A percentile compares a stretch with the other conserved stretches of the same genome.
Evolutionary conservation across 495 filamentous ascomycete genomes (phyloP).

Genomic region (Penicillium coprophilum): DNA sequence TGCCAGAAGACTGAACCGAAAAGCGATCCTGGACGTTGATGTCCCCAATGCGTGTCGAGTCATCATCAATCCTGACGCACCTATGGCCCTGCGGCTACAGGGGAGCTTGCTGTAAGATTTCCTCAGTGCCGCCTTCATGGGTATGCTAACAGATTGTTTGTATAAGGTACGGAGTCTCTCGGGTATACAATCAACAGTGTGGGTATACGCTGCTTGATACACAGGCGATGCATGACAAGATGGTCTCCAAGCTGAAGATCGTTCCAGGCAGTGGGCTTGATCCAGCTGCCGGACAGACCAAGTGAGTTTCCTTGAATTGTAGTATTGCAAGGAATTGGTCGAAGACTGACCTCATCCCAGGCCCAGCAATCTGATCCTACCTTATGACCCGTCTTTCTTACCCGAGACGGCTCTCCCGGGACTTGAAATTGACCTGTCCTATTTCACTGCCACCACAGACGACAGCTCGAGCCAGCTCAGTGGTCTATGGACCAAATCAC

Average conservation of each 20-base stretch:
- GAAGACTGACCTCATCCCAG: constrained; percentile 44
- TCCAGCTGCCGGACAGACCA: constrained; percentile 66
- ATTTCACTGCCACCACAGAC: constrained; percentile 17
- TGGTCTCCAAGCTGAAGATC: constrained; percentile 62
- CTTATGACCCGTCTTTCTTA: constrained; percentile 85
- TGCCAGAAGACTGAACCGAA: constrained; percentile 75
- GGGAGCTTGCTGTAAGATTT: constrained; percentile 71
- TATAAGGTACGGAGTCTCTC: constrained; percentile 71
- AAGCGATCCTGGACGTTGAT: constrained; percentile 84
- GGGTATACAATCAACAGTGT: constrained; percentile 84
- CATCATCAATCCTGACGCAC: constrained; percentile 79
- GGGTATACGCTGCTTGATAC: constrained; percentile 80
- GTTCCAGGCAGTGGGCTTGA: constrained; percentile 62
- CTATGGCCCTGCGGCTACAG: constrained; percentile 89
- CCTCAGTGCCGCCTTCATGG: not conserved
- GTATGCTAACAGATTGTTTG: constrained; percentile 1
- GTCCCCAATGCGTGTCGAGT: constrained; percentile 82
- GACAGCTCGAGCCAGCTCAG: constrained; percentile 21
- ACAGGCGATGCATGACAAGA: constrained; percentile 69
- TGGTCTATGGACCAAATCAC: constrained; percentile 30
- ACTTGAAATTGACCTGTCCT: constrained; percentile 55
- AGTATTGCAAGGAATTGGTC: not conserved
- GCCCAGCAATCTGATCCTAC: constrained; percentile 72
- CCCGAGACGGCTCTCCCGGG: constrained; percentile 62
- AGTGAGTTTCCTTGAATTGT: constrained; percentile 48